Base-by-base conservation (phyloP, 2,329 filamentous ascomycete genomes). In the Paecilomyces niveus region DNA sequence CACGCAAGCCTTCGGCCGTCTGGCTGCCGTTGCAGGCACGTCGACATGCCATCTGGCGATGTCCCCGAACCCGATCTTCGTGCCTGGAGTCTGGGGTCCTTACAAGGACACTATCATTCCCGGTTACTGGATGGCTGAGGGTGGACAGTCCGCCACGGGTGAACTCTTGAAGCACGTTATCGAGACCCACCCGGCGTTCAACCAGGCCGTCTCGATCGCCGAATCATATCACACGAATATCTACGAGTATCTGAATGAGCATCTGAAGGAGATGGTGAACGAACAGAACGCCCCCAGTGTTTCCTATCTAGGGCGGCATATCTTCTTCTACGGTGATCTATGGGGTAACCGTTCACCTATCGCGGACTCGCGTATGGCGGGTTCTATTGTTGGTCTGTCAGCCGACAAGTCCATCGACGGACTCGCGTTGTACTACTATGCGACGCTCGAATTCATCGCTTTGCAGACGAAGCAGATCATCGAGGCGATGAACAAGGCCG, bases 261-360 rank as follows among this genome's bases (percentile, higher is more conserved):
- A 95, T 69, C 85, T 99, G 10, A 84, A 86, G 61, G 86, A 90
- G 65, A 83, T 97, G 80, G 83, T 83, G 24, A 83, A 87, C 67
- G 86, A 86, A 67, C 76, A 79, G 24, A 78, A 81, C 1, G 90
- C 90, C 2, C 92, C 92, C 0, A 86, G 85, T 56, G 83, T 97
- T 62, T 88, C 90, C 18, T 95, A 92, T 74, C 81, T 99, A 1
- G 92, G 87, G 11, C 89, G 93, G 8, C 93, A 99, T 75, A 89
- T 96, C 78, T 99, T 99, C 85, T 95, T 99, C 80, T 99, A 99
- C 74, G 94, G 94, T 63, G 94, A 99, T 71, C 82, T 97, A 3
- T 97, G 95, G 83, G 94, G 94, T 61, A 99, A 99, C 78, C 88
- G 94, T 49, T 96, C 92, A 21, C 94, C 94, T 1, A 84, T 99